Percentiles rank a stretch among this genome's conserved stretches.
Conservation (phyloP, 73 alveolate genomes). For the Symbiodinium pilosum region DNA sequence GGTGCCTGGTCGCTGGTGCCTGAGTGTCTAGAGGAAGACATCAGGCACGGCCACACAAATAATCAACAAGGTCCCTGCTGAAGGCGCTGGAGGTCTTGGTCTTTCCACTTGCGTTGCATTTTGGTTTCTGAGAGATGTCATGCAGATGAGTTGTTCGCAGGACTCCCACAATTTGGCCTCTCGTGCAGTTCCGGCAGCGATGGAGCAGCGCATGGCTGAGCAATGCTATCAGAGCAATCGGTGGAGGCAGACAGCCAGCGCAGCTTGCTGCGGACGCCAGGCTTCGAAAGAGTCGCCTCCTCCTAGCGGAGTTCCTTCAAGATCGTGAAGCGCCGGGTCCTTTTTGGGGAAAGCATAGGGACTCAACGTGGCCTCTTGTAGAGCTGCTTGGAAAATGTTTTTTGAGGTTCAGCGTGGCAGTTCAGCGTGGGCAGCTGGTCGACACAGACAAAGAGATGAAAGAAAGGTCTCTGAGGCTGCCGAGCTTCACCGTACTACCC, state of each 20-base stretch:
- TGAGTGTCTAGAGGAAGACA: no score
- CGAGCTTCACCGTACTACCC: no score
- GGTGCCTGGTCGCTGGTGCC: constrained; percentile 32
- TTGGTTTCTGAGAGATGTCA: no score
- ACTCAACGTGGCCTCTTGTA: no score
- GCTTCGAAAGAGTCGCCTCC: constrained; percentile 80
- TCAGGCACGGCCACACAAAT: no score
- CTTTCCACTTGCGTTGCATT: background rate
- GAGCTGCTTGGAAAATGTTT: no score
- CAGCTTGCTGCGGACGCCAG: background rate
- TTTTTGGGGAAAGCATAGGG: no score
- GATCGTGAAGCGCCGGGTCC: constrained; percentile 58
- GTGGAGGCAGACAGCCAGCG: no score
- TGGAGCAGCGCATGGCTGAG: constrained; percentile 28
- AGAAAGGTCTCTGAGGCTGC: constrained; percentile 40
- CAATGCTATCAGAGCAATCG: no score
- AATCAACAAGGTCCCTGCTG: constrained; percentile 17
- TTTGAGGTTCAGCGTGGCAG: constrained; percentile 25
- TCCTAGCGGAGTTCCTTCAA: constrained; percentile 57
- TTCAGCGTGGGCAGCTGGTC: constrained; percentile 21
- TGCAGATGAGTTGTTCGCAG: background rate
- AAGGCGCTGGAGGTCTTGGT: constrained; percentile 21
- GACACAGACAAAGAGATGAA: background rate
- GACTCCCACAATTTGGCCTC: constrained; percentile 32
- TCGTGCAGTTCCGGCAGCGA: constrained; percentile 80